Conservation (phyloP, 176 grass and related monocot genomes). For the Lolium rigidum region DNA sequence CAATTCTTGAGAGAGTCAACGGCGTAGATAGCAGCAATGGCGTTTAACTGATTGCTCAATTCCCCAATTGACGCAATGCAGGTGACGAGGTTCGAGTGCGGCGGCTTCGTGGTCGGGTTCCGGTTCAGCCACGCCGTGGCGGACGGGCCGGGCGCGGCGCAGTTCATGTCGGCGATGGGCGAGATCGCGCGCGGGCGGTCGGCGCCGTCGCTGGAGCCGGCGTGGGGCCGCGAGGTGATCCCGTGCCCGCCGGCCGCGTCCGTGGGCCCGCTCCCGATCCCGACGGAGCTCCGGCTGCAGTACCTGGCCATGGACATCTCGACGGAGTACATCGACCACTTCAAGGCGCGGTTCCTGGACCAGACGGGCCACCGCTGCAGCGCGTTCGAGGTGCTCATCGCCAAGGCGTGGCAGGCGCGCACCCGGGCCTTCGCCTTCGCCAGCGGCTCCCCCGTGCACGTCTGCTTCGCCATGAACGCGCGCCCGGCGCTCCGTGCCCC, state of each 20-base stretch:
- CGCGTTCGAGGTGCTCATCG: constrained; percentile 85
- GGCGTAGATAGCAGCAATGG: constrained; percentile 2
- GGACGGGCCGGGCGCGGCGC: constrained; percentile 76
- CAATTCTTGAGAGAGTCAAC: constrained; percentile 26
- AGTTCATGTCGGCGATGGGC: constrained; percentile 73
- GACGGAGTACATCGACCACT: constrained; percentile 68
- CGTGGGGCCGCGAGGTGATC: constrained; percentile 76
- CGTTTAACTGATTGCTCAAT: neutral
- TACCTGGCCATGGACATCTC: constrained; percentile 89
- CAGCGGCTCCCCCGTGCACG: constrained; percentile 40
- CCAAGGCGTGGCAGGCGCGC: constrained; percentile 82
- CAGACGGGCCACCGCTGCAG: constrained; percentile 66
- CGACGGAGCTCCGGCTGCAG: constrained; percentile 63
- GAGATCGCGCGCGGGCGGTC: constrained; percentile 58
- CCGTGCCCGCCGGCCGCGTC: constrained; percentile 54
- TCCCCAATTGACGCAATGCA: constrained; percentile 66
- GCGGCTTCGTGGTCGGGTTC: constrained; percentile 90
- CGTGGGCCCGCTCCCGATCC: constrained; percentile 50
- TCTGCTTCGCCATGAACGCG: constrained; percentile 92
- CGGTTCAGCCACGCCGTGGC: constrained; percentile 77
- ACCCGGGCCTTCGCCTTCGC: constrained; percentile 59
- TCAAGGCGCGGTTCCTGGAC: constrained; percentile 70
- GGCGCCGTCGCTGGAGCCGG: constrained; percentile 45
- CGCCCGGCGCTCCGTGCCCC: constrained; percentile 34
- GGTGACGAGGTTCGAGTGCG: constrained; percentile 83